Conservation (phyloP, 176 grass and related monocot species). For the Eremochloa ophiuroides region DNA sequence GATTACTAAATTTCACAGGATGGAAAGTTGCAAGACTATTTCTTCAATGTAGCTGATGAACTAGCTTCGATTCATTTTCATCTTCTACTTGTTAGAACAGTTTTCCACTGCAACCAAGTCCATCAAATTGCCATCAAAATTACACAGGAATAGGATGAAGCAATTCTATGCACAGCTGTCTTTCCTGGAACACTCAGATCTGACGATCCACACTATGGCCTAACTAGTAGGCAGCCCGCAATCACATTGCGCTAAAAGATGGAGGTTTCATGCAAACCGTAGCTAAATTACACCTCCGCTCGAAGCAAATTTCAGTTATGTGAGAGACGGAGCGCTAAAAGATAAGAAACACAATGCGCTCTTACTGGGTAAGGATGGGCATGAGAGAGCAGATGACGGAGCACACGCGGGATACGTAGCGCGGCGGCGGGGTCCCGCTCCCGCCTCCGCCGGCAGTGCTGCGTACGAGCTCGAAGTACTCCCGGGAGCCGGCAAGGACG, state of each 20-base stretch:
- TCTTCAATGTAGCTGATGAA: not conserved
- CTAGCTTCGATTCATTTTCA: not conserved
- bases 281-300: not conserved
- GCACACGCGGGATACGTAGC: constrained; percentile 80
- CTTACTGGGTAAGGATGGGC: constrained; percentile 83
- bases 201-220: not conserved
- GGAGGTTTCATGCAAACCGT: not conserved
- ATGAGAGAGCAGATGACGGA: constrained; percentile 70
- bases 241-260: not conserved
- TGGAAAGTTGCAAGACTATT: not conserved
- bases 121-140: not conserved
- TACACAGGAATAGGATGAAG: not conserved
- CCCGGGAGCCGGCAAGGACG: constrained; percentile 49
- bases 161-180: not conserved
- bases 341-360: constrained; percentile 4
- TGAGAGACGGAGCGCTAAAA: not conserved
- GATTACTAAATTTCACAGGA: not conserved
- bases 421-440: constrained; percentile 52
- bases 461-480: constrained; percentile 85
- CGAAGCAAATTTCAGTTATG: not conserved
- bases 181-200: not conserved
- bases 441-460: constrained; percentile 38
- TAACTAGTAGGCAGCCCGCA: not conserved
- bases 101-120: not conserved
- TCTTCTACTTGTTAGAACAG: not conserved